phyloP scores from a whole-genome alignment of 106 monocot species.

The Dendrobium nobile region DNA sequence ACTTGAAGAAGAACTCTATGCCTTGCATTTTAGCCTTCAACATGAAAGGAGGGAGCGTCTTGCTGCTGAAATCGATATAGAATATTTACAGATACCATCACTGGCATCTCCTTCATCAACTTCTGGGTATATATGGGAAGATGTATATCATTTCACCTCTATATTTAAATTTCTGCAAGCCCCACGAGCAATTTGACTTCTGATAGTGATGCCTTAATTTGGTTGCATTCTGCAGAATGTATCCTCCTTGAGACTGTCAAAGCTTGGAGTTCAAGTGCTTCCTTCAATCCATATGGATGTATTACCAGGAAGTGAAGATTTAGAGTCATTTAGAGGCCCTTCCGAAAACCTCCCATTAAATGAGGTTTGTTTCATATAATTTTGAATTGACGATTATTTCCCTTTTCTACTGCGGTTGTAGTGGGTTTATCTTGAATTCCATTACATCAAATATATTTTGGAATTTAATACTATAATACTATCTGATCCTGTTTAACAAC shows the following conservation, averaged over 20 bases:
- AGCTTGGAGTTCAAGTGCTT: slow-evolving; percentile 23
- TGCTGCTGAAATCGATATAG: slow-evolving; percentile 19
- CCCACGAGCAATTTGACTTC: neutral
- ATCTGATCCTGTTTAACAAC: slow-evolving; percentile 12
- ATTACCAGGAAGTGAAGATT: slow-evolving; percentile 12
- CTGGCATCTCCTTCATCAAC: slow-evolving; percentile 8
- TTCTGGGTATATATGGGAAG: slow-evolving; percentile 37
- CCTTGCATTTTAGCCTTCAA: slow-evolving; percentile 26
- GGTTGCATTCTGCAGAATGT: slow-evolving; percentile 20
- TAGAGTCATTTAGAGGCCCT: slow-evolving; percentile 1
- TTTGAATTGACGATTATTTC: neutral
- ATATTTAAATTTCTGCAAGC: neutral
- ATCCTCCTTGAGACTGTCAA: slow-evolving; percentile 34
- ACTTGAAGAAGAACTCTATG: slow-evolving; percentile 45
- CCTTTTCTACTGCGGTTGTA: neutral
- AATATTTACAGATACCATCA: slow-evolving; percentile 8
- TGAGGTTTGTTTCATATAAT: slow-evolving; percentile 23
- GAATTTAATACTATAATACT: neutral
- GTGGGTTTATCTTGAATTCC: neutral
- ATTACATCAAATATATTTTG: slow-evolving; percentile 1
- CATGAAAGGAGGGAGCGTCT: slow-evolving; percentile 33
- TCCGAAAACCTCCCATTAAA: slow-evolving; percentile 12
- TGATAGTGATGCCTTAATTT: slow-evolving; percentile 5
- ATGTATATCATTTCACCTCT: slow-evolving; percentile 17
- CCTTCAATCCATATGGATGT: slow-evolving; percentile 13